These are phyloP conservation scores for Aspergillus sparsus DNA, from an alignment of 495 filamentous ascomycete genomes.

Conservation along the genomic window DNA sequence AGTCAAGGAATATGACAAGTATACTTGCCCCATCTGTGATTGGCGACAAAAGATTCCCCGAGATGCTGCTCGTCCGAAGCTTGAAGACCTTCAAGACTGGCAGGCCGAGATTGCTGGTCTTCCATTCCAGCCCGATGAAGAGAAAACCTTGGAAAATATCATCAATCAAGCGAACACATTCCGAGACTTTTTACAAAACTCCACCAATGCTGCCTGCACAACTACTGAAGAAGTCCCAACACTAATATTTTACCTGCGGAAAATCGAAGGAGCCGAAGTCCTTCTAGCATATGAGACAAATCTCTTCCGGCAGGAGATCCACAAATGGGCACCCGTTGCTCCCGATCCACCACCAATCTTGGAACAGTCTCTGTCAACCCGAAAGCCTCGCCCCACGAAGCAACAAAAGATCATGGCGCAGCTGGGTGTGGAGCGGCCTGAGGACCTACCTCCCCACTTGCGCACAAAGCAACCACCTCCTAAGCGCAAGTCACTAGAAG, in stretches of 20 bases:
- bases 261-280: slow-evolving; percentile 97
- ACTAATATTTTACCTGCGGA: slow-evolving; percentile 95
- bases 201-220: slow-evolving; percentile 77
- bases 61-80: slow-evolving; percentile 93
- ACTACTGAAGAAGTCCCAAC: slow-evolving; percentile 84
- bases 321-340: slow-evolving; percentile 94
- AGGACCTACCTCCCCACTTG: slow-evolving; percentile 80
- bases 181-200: slow-evolving; percentile 74
- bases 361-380: slow-evolving; percentile 84
- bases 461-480: slow-evolving; percentile 70
- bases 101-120: slow-evolving; percentile 78
- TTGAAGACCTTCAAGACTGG: slow-evolving; percentile 89
- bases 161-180: slow-evolving; percentile 82
- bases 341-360: slow-evolving; percentile 78
- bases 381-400: slow-evolving; percentile 96
- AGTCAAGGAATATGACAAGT: slow-evolving; percentile 97
- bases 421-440: slow-evolving; percentile 80
- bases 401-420: slow-evolving; percentile 93
- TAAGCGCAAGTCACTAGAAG: slow-evolving; percentile 47
- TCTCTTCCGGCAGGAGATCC: slow-evolving; percentile 93
- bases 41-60: slow-evolving; percentile 97
- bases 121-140: slow-evolving; percentile 96
- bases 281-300: slow-evolving; percentile 91
- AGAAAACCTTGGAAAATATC: slow-evolving; percentile 79
- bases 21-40: slow-evolving; percentile 97